Evolutionary conservation across 75 land plant genomes (phyloP), one percentile per base, ranked within the genome.

Genomic region (Picea glauca): DNA sequence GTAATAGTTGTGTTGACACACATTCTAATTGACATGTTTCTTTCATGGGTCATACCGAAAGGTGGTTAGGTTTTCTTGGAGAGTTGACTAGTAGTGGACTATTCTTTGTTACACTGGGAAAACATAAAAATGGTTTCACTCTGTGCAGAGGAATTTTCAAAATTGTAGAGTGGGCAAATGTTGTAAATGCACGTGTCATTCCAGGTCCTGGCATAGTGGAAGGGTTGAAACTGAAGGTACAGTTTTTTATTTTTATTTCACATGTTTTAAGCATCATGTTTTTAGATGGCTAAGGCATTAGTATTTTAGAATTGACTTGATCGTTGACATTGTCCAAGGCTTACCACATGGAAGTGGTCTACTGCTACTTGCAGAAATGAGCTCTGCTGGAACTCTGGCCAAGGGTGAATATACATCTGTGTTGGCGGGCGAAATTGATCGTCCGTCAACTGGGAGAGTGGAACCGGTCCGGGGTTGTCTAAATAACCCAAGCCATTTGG

Each of bases 131-230:
- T 76, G 31, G 40, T 66, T 66, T 15, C n/a, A 33, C 32, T 23
- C 18, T 75, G 60, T 80, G 77, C 88, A 94, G 98, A n/a, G 98
- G 98, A 54, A 77, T 92, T 35, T 95, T 83, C 74, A 90, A 83
- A 59, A 93, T 95, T 60, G 83, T 88, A 80, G 95, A 95, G 11
- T 95, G 98, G 98, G 95, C 98, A 46, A 94, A 94, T 76, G 91
- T 94, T 74, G 76, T 84, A 60, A 95, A 93, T 82, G 98, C 95
- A 46, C 98, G 93, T 78, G 86, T 95, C 23, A 87, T 95, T 38
- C 82, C 98, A 64, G 98, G 98, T 57, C 93, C 98, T 40, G 98
- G 98, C 31, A 95, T 93, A 59, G 91, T 95, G 4, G 95, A 93
- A 88, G 98, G 95, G 18, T 77, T 95, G 32, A 95, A 95, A 76